Evolutionary conservation across 768 basidiomycete genomes (phyloP).

Genomic region (Favolaschia claudopus): DNA sequence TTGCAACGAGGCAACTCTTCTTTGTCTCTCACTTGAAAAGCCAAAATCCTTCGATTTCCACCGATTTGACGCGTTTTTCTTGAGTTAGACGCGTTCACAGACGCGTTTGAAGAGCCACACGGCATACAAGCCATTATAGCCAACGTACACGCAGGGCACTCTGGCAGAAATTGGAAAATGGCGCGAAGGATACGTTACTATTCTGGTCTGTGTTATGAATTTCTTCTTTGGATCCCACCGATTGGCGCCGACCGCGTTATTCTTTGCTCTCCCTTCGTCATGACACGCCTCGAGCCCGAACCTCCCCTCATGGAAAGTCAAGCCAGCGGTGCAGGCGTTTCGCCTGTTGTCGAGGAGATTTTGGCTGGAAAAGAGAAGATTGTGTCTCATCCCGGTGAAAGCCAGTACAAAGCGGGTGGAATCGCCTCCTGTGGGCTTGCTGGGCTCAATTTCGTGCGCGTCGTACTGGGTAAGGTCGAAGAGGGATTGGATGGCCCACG

Average conservation of each 20-base stretch:
- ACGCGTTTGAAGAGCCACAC: not conserved
- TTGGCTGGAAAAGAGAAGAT: conserved; percentile 43
- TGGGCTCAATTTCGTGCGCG: conserved; percentile 67
- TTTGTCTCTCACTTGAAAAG: conserved; percentile 8
- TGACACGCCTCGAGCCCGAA: conserved; percentile 2
- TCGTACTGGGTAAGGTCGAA: conserved; percentile 50
- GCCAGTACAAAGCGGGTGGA: conserved; percentile 60
- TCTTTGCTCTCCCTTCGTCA: not conserved
- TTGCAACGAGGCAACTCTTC: conserved; percentile 21
- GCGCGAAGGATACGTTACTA: too few relatives aligned
- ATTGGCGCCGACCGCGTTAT: not conserved
- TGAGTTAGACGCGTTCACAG: not conserved
- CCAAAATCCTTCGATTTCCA: conserved; percentile 13
- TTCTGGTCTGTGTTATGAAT: too few relatives aligned
- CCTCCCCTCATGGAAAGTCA: not conserved
- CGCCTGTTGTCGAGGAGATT: conserved; percentile 18
- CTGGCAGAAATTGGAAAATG: too few relatives aligned
- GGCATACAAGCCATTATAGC: not conserved
- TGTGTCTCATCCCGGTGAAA: conserved; percentile 57
- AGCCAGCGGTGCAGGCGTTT: not conserved
- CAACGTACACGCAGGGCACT: not conserved
- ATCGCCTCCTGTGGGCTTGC: conserved; percentile 72
- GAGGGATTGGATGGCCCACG: conserved; percentile 34
- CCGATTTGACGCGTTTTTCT: conserved; percentile 15
- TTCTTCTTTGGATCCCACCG: not conserved